phyloP scores from a whole-genome alignment of 2,329 filamentous ascomycete genomes.

The Amauroascus niger region DNA sequence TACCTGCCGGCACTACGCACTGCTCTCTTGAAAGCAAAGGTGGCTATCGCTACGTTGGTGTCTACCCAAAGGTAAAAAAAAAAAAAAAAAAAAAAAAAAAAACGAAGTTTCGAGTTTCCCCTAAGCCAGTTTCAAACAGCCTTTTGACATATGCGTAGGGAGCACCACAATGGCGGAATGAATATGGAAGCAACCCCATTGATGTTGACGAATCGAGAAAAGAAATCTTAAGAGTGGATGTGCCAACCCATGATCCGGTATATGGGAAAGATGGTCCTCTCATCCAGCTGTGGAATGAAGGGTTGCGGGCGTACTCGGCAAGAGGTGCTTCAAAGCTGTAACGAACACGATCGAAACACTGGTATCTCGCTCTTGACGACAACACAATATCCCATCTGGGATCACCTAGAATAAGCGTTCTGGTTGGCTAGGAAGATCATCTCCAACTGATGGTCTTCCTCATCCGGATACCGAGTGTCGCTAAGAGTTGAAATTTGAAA shows the following conservation, averaged over 20 bases:
- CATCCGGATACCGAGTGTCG: no score
- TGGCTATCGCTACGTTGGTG: conserved; percentile 29
- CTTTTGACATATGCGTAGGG: conserved; percentile 13
- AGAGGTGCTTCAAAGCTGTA: not conserved
- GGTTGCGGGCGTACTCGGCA: not conserved
- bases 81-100: not conserved
- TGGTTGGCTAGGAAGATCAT: no score
- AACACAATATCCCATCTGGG: no score
- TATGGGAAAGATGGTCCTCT: conserved; percentile 19
- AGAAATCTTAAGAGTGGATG: conserved; percentile 17
- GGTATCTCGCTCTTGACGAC: no score
- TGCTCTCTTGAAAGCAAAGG: conserved; percentile 23
- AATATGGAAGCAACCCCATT: conserved; percentile 19
- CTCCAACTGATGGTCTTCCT: no score
- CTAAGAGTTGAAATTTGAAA: no score
- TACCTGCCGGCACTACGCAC: conserved; percentile 30
- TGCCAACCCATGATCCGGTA: conserved; percentile 21
- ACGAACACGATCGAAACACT: no score
- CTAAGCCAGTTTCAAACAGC: not conserved
- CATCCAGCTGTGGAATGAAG: conserved; percentile 17
- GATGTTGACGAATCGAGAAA: conserved; percentile 13
- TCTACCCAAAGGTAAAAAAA: conserved; percentile 27
- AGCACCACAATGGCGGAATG: conserved; percentile 20
- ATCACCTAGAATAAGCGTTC: no score
- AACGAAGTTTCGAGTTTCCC: not conserved